Evolutionary conservation across 2,329 filamentous ascomycete genomes (phyloP).

Genomic region (Pseudocercospora pini-densiflorae): DNA sequence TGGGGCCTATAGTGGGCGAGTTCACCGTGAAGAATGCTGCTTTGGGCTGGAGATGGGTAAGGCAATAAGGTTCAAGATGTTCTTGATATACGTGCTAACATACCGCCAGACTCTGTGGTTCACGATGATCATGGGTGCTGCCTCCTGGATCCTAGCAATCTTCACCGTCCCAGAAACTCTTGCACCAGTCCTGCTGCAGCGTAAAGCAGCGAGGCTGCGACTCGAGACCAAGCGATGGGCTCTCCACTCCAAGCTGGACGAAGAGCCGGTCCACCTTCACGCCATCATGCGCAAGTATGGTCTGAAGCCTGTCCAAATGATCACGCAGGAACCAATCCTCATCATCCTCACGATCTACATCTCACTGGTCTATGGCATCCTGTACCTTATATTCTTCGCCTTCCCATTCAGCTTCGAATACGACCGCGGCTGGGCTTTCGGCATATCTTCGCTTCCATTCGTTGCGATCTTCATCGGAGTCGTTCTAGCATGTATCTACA

Average conservation of each 20-base stretch:
- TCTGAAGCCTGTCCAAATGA: slow-evolving; percentile 47
- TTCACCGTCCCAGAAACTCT: slow-evolving; percentile 59
- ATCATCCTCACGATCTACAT: slow-evolving; percentile 52
- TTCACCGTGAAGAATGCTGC: slow-evolving; percentile 52
- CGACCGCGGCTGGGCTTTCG: slow-evolving; percentile 46
- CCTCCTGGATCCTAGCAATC: slow-evolving; percentile 49
- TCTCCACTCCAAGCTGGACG: slow-evolving; percentile 51
- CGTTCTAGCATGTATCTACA: slow-evolving; percentile 34
- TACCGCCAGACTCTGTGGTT: slow-evolving; percentile 53
- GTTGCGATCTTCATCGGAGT: slow-evolving; percentile 49
- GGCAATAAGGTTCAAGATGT: not conserved
- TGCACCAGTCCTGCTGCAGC: slow-evolving; percentile 53
- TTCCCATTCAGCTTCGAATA: slow-evolving; percentile 53
- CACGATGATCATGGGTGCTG: slow-evolving; percentile 54
- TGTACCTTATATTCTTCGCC: slow-evolving; percentile 54
- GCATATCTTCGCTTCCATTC: slow-evolving; percentile 50
- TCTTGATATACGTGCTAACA: not conserved
- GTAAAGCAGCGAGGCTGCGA: slow-evolving; percentile 54
- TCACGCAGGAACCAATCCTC: slow-evolving; percentile 55
- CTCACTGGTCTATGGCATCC: slow-evolving; percentile 40
- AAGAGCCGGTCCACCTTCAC: slow-evolving; percentile 44
- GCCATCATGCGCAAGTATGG: slow-evolving; percentile 53
- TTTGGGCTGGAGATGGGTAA: slow-evolving; percentile 59
- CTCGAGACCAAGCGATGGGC: slow-evolving; percentile 54
- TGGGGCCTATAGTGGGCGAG: slow-evolving; percentile 55